These are phyloP conservation scores for Neofusicoccum umdonicola DNA, from an alignment of 2,329 filamentous ascomycete genomes.

Conservation along the genomic window DNA sequence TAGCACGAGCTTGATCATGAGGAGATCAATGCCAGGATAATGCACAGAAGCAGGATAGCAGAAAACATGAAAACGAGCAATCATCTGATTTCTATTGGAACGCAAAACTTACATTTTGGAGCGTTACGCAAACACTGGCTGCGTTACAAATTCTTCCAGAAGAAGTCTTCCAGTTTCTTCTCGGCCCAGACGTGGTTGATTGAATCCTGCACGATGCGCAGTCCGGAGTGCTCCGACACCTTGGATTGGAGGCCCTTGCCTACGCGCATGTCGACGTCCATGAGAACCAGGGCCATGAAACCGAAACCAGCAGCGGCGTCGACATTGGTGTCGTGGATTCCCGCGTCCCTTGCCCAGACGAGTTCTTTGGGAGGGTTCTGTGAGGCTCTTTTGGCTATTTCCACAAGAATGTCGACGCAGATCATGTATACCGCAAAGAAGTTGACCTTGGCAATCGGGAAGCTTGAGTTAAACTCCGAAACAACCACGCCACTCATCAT, in stretches of 20 bases:
- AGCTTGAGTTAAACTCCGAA: not conserved
- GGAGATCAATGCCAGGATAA: no score
- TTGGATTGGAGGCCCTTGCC: not conserved
- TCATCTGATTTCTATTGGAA: not conserved
- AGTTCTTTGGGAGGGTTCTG: not conserved
- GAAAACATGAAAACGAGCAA: no score
- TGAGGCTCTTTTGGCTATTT: not conserved
- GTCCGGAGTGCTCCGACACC: not conserved
- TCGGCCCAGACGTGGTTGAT: not conserved
- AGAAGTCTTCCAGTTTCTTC: not conserved
- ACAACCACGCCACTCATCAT: conserved; percentile 3
- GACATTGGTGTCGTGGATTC: not conserved
- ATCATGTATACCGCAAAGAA: conserved; percentile 4
- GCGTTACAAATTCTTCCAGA: not conserved
- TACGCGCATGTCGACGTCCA: not conserved
- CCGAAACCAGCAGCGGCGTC: not conserved
- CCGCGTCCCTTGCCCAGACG: not conserved
- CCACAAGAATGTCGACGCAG: conserved; percentile 1
- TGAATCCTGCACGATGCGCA: not conserved
- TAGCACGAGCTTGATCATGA: no score
- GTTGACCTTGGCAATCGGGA: not conserved
- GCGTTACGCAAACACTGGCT: not conserved
- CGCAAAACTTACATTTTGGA: not conserved
- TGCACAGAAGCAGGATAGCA: no score
- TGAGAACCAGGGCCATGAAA: not conserved